These are phyloP conservation scores for Escallonia rubra DNA, from an alignment of 129 eudicot species.

Conservation along the genomic window DNA sequence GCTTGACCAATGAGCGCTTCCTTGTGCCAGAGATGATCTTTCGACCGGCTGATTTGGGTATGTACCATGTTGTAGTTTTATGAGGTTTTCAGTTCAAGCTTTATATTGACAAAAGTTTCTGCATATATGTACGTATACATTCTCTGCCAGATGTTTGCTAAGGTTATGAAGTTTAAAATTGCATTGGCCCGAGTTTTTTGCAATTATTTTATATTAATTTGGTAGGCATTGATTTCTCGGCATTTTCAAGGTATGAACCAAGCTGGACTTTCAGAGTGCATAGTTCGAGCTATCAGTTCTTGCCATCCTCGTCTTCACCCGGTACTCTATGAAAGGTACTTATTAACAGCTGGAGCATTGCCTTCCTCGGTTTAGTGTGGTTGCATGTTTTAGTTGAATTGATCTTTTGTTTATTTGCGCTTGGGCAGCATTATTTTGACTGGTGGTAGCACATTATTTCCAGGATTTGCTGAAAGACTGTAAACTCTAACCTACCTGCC, in stretches of 20 bases:
- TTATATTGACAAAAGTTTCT: not conserved
- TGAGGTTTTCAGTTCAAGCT: not conserved
- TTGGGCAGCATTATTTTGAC: conserved; percentile 80
- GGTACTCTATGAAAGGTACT: conserved; percentile 86
- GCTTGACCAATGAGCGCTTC: conserved; percentile 93
- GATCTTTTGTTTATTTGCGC: not conserved
- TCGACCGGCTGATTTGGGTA: conserved; percentile 96
- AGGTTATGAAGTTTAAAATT: not conserved
- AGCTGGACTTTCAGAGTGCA: conserved; percentile 97
- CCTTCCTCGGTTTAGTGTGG: too few relatives aligned
- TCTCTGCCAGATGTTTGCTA: not conserved
- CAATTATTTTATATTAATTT: not conserved
- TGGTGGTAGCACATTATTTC: conserved; percentile 86
- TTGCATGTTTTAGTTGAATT: too few relatives aligned
- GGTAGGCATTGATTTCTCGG: conserved; percentile 11
- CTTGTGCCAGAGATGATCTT: conserved; percentile 99
- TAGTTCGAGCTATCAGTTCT: conserved; percentile 81
- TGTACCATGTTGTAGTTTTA: conserved; percentile 15
- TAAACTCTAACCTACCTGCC: conserved; percentile 29
- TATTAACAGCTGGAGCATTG: too few relatives aligned
- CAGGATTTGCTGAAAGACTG: conserved; percentile 86
- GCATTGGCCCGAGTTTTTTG: not conserved
- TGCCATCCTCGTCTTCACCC: conserved; percentile 94
- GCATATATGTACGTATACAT: not conserved
- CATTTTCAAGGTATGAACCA: conserved; percentile 76